Evolutionary conservation across 371 early-diverging fungal genomes (phyloP).

Genomic region (Rozella allomycis): DNA sequence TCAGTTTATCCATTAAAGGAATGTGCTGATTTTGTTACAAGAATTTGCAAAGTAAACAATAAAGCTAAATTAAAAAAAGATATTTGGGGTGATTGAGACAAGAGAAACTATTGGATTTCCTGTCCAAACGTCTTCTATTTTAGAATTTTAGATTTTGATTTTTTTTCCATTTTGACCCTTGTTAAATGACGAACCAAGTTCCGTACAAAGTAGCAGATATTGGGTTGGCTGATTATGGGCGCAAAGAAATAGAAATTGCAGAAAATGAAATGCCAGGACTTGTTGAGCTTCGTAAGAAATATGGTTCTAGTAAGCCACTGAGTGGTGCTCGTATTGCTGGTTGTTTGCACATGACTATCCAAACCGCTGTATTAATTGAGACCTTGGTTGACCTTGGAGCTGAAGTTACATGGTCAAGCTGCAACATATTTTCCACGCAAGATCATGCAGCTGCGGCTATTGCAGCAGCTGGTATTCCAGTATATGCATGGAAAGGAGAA

Average conservation of each 20-base stretch:
- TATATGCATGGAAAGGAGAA: slow-evolving; percentile 89
- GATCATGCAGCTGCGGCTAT: slow-evolving; percentile 64
- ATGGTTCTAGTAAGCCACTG: slow-evolving; percentile 72
- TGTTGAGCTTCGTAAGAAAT: slow-evolving; percentile 75
- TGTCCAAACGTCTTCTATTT: too few relatives aligned
- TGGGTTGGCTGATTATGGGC: slow-evolving; percentile 18
- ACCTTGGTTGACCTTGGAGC: slow-evolving; percentile 87
- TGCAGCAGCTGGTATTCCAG: slow-evolving; percentile 29
- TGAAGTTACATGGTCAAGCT: slow-evolving; percentile 92
- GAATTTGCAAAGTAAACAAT: too few relatives aligned
- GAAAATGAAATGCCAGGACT: slow-evolving; percentile 99
- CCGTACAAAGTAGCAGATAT: slow-evolving; percentile 5
- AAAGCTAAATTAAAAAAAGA: too few relatives aligned
- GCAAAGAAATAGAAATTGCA: slow-evolving; percentile 81
- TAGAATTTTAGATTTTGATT: too few relatives aligned
- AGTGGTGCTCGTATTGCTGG: slow-evolving; percentile 94
- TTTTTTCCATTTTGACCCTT: too few relatives aligned
- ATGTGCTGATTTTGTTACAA: too few relatives aligned
- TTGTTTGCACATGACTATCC: slow-evolving; percentile 97
- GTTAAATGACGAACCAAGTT: neutral
- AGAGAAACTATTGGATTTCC: too few relatives aligned
- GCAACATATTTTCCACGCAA: slow-evolving; percentile 98
- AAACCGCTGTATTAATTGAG: slow-evolving; percentile 96
- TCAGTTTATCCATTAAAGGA: too few relatives aligned
- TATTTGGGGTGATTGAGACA: too few relatives aligned